These are phyloP conservation scores for Vanderwaltozyma verrucispora DNA, from an alignment of 805 yeast genomes.

Conservation along the genomic window DNA sequence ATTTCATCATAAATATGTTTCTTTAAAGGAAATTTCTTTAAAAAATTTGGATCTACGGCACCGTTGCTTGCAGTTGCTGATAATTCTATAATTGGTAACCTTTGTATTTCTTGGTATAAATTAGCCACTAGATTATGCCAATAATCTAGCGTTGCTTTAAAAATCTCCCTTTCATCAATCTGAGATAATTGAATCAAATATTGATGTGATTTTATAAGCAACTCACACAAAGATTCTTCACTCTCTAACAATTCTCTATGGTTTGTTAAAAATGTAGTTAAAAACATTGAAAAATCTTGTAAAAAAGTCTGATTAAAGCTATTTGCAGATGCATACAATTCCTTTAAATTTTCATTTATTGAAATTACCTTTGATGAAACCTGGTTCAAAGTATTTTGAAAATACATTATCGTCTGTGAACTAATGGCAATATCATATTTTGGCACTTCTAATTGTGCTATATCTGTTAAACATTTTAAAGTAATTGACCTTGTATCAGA, in stretches of 20 bases:
- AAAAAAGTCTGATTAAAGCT: conserved; percentile 81
- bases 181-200: conserved; percentile 73
- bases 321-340: conserved; percentile 59
- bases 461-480: conserved; percentile 85
- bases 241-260: conserved; percentile 56
- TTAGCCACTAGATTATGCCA: conserved; percentile 78
- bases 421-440: conserved; percentile 31
- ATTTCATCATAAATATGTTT: conserved; percentile 71
- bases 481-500: conserved; percentile 70
- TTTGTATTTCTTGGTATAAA: conserved; percentile 75
- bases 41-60: conserved; percentile 70
- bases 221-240: conserved; percentile 39
- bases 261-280: conserved; percentile 67
- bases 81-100: conserved; percentile 56
- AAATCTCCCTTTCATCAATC: conserved; percentile 87
- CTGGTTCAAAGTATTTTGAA: conserved; percentile 58
- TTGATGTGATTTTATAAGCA: conserved; percentile 60
- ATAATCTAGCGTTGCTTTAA: conserved; percentile 89
- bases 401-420: conserved; percentile 48
- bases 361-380: conserved; percentile 56
- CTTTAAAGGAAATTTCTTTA: conserved; percentile 69
- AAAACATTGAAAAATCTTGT: conserved; percentile 88
- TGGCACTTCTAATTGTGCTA: conserved; percentile 52
- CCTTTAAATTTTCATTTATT: conserved; percentile 52
- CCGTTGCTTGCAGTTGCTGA: conserved; percentile 45